Conservation (phyloP, 2,329 filamentous ascomycete genomes). For the Claviceps capensis region DNA sequence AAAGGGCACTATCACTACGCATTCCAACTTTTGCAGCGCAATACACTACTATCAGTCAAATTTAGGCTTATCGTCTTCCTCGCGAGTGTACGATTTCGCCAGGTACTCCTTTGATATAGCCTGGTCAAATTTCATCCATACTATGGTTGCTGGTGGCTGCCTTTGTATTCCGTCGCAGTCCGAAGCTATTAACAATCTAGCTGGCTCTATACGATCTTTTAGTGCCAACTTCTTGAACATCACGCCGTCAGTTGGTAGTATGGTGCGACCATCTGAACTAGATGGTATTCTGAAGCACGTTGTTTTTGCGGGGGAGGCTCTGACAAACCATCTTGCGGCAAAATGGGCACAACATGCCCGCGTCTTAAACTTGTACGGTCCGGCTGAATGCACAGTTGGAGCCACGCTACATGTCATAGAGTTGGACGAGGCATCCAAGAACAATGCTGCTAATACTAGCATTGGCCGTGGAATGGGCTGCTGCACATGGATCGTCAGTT, state of each 20-base stretch:
- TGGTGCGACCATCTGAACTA: constrained; percentile 4
- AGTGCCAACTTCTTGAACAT: constrained; percentile 8
- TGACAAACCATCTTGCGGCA: constrained; percentile 2
- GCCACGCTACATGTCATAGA: neutral
- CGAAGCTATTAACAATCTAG: constrained; percentile 7
- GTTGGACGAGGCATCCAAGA: neutral
- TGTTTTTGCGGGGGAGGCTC: constrained; percentile 9
- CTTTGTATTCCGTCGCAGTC: constrained; percentile 11
- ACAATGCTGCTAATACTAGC: neutral
- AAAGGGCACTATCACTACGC: neutral
- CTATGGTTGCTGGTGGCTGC: constrained; percentile 8
- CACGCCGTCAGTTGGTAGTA: constrained; percentile 10
- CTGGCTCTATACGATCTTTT: constrained; percentile 5
- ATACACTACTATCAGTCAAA: neutral
- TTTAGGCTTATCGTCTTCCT: neutral
- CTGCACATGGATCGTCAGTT: constrained; percentile 13
- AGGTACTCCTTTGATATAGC: constrained; percentile 11
- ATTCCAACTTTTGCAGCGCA: neutral
- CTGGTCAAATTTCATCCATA: constrained; percentile 8
- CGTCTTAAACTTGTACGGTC: constrained; percentile 13
- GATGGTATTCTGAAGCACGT: constrained; percentile 6
- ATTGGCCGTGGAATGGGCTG: constrained; percentile 3
- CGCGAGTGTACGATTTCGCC: constrained; percentile 8
- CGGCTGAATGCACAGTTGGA: constrained; percentile 9
- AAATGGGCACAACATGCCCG: constrained; percentile 5